Evolutionary conservation across 2,329 filamentous ascomycete genomes (phyloP).

Genomic region (Penicillium sclerotiorum): DNA sequence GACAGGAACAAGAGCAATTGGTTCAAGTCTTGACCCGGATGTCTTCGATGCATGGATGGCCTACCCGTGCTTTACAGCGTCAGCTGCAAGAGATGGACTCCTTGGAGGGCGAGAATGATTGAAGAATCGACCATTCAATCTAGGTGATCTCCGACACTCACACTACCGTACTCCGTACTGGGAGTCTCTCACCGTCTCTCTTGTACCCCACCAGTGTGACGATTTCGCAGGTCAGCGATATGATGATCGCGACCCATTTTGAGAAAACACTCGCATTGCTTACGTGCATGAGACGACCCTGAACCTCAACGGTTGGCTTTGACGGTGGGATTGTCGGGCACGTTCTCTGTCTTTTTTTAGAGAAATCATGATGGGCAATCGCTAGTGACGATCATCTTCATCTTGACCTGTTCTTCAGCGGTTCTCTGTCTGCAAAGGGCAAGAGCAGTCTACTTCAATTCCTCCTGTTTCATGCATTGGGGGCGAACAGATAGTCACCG

Average conservation of each 20-base stretch:
- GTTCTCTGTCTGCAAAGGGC: no score
- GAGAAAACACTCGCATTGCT: not conserved
- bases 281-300: not conserved
- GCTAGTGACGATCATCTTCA: not conserved
- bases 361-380: not conserved
- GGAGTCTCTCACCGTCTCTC: no score
- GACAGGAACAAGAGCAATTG: constrained; percentile 24
- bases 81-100: constrained; percentile 16
- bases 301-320: not conserved
- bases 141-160: no score
- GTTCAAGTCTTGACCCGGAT: constrained; percentile 24
- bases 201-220: no score
- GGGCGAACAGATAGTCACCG: not conserved
- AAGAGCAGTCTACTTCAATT: no score
- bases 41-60: constrained; percentile 24
- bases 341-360: constrained; percentile 2
- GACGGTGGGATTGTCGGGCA: not conserved
- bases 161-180: no score
- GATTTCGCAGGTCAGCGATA: not conserved
- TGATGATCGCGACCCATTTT: not conserved
- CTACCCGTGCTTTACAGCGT: constrained; percentile 21
- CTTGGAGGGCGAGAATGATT: no score
- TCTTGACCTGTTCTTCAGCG: no score
- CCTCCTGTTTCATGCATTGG: not conserved
- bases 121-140: no score